phyloP scores from a whole-genome alignment of 2,329 filamentous ascomycete genomes.

The Cladosporium halotolerans region DNA sequence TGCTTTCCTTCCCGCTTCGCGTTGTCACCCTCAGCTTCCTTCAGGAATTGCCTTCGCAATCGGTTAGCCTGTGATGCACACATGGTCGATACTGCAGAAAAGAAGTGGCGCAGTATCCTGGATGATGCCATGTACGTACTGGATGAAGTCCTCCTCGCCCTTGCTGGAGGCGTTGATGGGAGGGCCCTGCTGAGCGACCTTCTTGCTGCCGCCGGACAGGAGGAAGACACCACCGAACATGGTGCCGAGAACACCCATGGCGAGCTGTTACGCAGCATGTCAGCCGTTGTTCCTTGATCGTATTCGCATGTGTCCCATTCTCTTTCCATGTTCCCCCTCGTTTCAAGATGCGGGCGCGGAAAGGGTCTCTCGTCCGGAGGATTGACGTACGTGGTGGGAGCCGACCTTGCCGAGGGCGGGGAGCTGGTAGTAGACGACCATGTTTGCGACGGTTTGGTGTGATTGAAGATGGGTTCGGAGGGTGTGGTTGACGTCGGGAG shows the following conservation, averaged over 20 bases:
- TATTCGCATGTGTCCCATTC: too few species aligned
- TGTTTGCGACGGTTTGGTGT: slow-evolving; percentile 20
- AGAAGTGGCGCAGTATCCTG: too few species aligned
- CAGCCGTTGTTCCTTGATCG: neutral
- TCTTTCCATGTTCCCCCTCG: neutral
- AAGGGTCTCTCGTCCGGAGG: slow-evolving; percentile 10
- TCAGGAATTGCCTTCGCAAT: slow-evolving; percentile 43
- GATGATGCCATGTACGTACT: slow-evolving; percentile 42
- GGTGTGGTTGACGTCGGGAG: slow-evolving; percentile 1
- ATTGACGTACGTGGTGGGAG: slow-evolving; percentile 46
- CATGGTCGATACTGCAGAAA: neutral
- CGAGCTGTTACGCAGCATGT: slow-evolving; percentile 43
- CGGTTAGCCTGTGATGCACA: slow-evolving; percentile 7
- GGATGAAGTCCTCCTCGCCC: slow-evolving; percentile 63
- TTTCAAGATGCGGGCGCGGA: neutral
- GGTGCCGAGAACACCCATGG: slow-evolving; percentile 51
- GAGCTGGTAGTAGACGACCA: slow-evolving; percentile 49
- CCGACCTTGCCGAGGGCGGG: slow-evolving; percentile 46
- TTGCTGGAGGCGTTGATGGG: slow-evolving; percentile 60
- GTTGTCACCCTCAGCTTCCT: slow-evolving; percentile 38
- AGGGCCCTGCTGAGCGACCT: slow-evolving; percentile 44
- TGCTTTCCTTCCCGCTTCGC: slow-evolving; percentile 35
- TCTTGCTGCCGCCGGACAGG: slow-evolving; percentile 41
- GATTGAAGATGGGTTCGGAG: neutral
- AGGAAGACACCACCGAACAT: slow-evolving; percentile 42